Base-by-base conservation (phyloP, 805 yeast species). In the Novakomyces olei region DNA sequence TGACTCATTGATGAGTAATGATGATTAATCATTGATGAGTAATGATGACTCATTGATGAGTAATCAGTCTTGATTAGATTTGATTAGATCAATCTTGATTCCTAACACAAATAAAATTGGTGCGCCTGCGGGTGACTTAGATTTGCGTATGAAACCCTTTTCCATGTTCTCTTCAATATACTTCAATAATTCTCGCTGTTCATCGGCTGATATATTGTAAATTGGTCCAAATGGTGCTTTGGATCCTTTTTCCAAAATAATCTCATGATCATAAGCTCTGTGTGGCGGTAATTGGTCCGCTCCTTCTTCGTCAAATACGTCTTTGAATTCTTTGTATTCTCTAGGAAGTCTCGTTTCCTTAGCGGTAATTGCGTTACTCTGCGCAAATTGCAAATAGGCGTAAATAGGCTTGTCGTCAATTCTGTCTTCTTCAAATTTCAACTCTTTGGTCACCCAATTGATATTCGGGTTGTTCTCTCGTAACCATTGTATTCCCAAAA, bases 101-200 rank as follows among this genome's bases (percentile, higher is more conserved):
- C n/a, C n/a, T n/a, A n/a, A n/a, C 2, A 41, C 43, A 22, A 41
- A 41, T 12, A 40, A 19, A 2, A 41, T 36, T 8, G 44, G 42
- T n/a, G 33, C 29, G 5, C 34, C 36, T 5, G 27, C 37, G 10
- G 24, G 24, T 8, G 9, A 8, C 24, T 8, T 10, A 22, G 24
- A 22, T 22, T 8, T 8, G 9, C 20, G 15, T 15, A 40, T 39
- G 8, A 8, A 8, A 10, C 24, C 24, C 9, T 22, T 22, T 22
- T 22, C 10, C 9, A 22, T 8, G 9, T 8, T 8, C 8, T 8
- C 24, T 22, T 22, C 9, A 8, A 22, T 22, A 8, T 22, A 10
- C 9, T 8, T 10, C 8, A 8, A 22, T 22, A 22, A 22, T 22
- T 22, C 24, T 8, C 10, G 9, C 24, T 8, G 10, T 22, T 22